Evolutionary conservation across 2,329 filamentous ascomycete species (phyloP).

Genomic region (Ophiobolus disseminans): DNA sequence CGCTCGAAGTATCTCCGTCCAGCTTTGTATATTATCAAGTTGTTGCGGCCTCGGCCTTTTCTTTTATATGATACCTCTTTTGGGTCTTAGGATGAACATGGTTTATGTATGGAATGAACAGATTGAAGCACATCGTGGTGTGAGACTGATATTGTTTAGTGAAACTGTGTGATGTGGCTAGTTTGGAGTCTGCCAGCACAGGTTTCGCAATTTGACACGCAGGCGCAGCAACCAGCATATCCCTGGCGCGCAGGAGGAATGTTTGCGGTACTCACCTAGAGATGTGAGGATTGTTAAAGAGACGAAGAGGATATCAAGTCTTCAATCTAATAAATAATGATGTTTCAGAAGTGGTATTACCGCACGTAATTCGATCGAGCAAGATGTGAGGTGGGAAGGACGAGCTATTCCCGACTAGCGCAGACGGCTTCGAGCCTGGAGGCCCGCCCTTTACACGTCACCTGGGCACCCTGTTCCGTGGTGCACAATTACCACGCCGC

Average conservation of each 20-base stretch:
- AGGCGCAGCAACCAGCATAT: no score
- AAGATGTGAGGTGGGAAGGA: neutral
- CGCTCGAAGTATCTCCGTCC: neutral
- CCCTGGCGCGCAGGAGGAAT: no score
- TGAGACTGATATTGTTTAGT: neutral
- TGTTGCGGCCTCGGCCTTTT: conserved; percentile 15
- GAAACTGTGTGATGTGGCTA: neutral
- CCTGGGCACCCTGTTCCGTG: conserved; percentile 1
- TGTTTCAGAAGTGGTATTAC: no score
- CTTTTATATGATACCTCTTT: conserved; percentile 22
- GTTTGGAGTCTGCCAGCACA: no score
- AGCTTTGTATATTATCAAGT: conserved; percentile 7
- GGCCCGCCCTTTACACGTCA: conserved; percentile 1
- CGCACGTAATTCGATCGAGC: no score
- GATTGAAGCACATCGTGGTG: neutral
- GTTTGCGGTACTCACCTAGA: no score
- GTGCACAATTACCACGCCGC: conserved; percentile 12
- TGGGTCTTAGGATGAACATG: conserved; percentile 15
- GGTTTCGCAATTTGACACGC: no score
- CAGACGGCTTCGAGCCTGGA: neutral
- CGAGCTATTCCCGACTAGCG: neutral
- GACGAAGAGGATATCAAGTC: no score
- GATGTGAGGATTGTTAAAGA: no score
- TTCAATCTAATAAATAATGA: no score
- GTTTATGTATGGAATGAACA: conserved; percentile 10